Evolutionary conservation across 768 basidiomycete genomes (phyloP).

Genomic region (Leccinum variicolor): DNA sequence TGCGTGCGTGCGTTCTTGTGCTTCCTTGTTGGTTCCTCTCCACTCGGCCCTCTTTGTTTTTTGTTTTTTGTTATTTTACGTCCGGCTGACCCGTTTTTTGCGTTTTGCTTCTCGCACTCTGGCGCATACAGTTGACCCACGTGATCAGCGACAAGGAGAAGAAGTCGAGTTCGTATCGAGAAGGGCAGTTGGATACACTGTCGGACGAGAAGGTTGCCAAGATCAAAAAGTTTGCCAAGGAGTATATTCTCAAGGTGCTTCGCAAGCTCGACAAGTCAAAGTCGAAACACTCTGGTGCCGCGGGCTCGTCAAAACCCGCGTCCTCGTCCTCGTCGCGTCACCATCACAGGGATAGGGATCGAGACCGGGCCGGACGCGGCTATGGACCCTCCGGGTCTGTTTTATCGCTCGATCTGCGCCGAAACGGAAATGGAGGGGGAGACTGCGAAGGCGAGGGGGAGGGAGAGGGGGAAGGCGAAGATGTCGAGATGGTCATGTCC

Average conservation of each 20-base stretch:
- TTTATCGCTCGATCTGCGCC: constrained; percentile 9
- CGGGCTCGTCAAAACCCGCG: constrained; percentile 13
- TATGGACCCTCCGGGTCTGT: constrained; percentile 13
- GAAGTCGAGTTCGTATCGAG: constrained; percentile 75
- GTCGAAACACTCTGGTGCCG: constrained; percentile 9
- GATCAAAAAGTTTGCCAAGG: constrained; percentile 92
- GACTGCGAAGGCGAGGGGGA: not conserved
- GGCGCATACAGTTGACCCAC: constrained; percentile 62
- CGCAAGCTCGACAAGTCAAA: constrained; percentile 55
- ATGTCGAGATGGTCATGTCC: constrained; percentile 34
- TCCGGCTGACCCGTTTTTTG: not conserved
- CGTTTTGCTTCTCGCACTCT: not conserved
- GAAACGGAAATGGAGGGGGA: constrained; percentile 9
- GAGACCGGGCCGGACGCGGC: not conserved
- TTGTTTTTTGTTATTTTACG: not conserved
- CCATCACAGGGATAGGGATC: constrained; percentile 3
- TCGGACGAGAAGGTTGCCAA: constrained; percentile 85
- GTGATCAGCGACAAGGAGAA: constrained; percentile 94
- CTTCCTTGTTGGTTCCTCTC: not conserved
- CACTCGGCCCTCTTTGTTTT: not conserved
- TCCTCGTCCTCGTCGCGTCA: constrained; percentile 14
- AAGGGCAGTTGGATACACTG: constrained; percentile 68
- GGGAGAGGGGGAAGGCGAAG: constrained; percentile 20
- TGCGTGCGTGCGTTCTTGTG: constrained; percentile 30
- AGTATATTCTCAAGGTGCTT: constrained; percentile 81